Base-by-base conservation (phyloP, 257 asterid genomes). In the Vinca minor region DNA sequence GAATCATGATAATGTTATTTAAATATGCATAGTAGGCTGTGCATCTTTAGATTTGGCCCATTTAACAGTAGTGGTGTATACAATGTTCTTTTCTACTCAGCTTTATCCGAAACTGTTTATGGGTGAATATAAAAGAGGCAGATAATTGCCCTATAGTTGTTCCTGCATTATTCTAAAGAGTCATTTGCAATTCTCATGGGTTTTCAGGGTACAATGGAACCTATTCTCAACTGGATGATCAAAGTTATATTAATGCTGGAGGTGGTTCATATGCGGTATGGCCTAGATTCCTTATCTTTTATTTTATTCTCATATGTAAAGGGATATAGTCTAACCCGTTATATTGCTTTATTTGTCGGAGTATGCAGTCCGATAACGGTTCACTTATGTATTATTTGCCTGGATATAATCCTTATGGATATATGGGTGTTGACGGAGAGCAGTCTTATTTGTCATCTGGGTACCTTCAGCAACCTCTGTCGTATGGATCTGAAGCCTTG, bases 391-490 rank as follows among this genome's bases (percentile, higher is more conserved):
- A 82, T 66, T 84, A 84, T 56, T 9, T 80, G 74, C 93, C 93
- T 45, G 79, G 90, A 46, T 79, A 79, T 62, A 80, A 77, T 76
- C 83, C 95, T 36, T 89, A 79, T 70, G 84, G 85, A 52, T 87
- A 36, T 66, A 59, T 83, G 67, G 81, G 87, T 4, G 63, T 65
- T 32, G 89, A 87, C 64, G 89, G 86, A 41, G 83, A 87, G 64
- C 87, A 79, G 67, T 68, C 87, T 0, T 79, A 79, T 65, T 17
- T 69, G 5, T 76, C 95, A 2, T 69, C 86, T 0, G 85, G 75
- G 41, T 85, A 76, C 74, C 71, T 71, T 64, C 87, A 75, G 69
- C 88, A 76, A 46, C 78, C 79, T 1, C 52, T 44, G 50, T 65
- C 88, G 4, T 84, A 81, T 74, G 87, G 82, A 52, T 74, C 88